phyloP scores from a whole-genome alignment of 306 rosid genomes.

The Betula pendula region DNA sequence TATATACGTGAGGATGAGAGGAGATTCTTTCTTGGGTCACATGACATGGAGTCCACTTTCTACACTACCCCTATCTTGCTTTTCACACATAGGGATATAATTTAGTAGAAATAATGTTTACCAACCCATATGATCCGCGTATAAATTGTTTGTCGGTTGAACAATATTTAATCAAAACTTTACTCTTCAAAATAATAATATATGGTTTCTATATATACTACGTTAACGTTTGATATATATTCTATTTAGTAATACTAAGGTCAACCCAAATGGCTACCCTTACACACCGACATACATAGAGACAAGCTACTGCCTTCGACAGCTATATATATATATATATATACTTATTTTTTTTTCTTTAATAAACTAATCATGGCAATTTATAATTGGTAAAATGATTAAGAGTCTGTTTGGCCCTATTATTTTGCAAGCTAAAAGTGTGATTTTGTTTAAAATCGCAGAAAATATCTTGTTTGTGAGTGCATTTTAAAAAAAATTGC shows the following conservation, averaged over 20 bases:
- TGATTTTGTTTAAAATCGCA: too few relatives aligned
- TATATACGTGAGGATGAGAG: conserved; percentile 55
- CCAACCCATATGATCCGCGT: conserved; percentile 22
- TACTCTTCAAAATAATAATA: background rate
- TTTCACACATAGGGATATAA: conserved; percentile 41
- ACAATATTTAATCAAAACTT: conserved; percentile 14
- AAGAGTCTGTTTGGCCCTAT: too few relatives aligned
- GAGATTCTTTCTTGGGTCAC: conserved; percentile 48
- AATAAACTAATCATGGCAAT: too few relatives aligned
- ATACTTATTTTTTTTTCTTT: too few relatives aligned
- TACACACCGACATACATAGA: background rate
- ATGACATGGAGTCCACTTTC: conserved; percentile 57
- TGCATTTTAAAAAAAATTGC: too few relatives aligned
- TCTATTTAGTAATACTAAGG: background rate
- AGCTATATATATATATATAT: too few relatives aligned
- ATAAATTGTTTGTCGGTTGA: conserved; percentile 4
- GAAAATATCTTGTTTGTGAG: too few relatives aligned
- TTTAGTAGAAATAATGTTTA: conserved; percentile 5
- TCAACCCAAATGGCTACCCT: conserved; percentile 17
- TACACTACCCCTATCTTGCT: conserved; percentile 49
- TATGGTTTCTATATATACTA: background rate
- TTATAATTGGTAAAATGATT: too few relatives aligned
- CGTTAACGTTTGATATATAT: background rate
- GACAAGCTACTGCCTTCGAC: background rate
- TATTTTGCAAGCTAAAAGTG: too few relatives aligned